Evolutionary conservation across 495 filamentous ascomycete species (phyloP).

Genomic region (Penicillium diatomitis): DNA sequence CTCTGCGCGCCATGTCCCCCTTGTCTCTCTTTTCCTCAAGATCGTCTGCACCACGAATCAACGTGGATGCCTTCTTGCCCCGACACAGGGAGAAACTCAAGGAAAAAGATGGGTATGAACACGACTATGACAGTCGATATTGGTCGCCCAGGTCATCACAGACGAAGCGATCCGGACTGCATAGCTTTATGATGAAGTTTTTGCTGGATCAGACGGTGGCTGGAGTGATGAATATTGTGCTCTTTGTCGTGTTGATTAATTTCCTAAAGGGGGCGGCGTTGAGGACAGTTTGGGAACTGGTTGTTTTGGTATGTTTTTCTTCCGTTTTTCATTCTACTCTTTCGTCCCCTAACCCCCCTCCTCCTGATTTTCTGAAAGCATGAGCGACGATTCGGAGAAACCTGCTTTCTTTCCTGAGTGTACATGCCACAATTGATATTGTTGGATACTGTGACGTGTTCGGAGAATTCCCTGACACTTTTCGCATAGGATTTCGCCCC

Average conservation of each 20-base stretch:
- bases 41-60: constrained; percentile 8
- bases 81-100: constrained; percentile 43
- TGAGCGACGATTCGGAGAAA: no score
- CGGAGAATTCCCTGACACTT: no score
- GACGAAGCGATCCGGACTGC: constrained; percentile 25
- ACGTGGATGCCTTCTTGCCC: constrained; percentile 25
- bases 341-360: constrained; percentile 31
- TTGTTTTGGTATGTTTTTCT: constrained; percentile 26
- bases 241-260: constrained; percentile 58
- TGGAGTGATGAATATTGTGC: constrained; percentile 63
- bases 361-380: no score
- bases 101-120: constrained; percentile 20
- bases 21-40: neutral
- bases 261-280: constrained; percentile 36
- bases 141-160: constrained; percentile 10
- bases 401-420: no score
- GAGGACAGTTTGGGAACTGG: constrained; percentile 20
- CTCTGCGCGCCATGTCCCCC: constrained; percentile 21
- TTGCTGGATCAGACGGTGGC: constrained; percentile 73
- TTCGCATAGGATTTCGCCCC: constrained; percentile 2
- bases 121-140: neutral
- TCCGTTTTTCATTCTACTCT: constrained; percentile 36
- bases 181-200: constrained; percentile 74
- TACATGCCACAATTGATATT: no score
- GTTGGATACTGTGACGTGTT: no score